A percentile compares a stretch with the other conserved stretches of the same genome.
These are phyloP conservation scores for Adansonia grandidieri DNA, from an alignment of 441 rosid genomes.

Conservation along the genomic window DNA sequence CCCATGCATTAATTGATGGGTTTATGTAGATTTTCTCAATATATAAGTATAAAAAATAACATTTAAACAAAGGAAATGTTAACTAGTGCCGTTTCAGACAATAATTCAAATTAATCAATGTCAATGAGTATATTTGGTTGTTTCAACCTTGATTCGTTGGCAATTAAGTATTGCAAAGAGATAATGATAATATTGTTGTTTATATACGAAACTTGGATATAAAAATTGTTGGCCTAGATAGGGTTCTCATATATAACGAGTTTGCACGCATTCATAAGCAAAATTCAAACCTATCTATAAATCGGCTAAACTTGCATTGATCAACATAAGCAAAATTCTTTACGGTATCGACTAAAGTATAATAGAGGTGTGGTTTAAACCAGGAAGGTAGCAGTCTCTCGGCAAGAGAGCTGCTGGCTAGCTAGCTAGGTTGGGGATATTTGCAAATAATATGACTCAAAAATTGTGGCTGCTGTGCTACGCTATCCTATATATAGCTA, in stretches of 20 bases:
- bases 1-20: background rate
- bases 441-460: background rate
- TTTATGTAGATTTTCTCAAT: background rate
- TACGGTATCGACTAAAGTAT: too few relatives aligned
- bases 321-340: background rate
- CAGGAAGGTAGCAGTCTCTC: background rate
- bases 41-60: background rate
- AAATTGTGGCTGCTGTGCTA: background rate
- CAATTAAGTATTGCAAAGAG: background rate
- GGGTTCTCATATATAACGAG: background rate
- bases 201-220: background rate
- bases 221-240: background rate
- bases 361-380: background rate
- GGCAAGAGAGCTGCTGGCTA: background rate
- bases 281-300: background rate
- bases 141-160: background rate
- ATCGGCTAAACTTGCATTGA: background rate
- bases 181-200: too few relatives aligned
- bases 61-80: background rate
- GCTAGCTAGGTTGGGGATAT: conserved; percentile 10
- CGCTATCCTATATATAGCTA: background rate
- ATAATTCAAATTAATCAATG: background rate
- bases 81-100: too few relatives aligned
- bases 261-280: background rate
- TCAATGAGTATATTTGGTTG: background rate